phyloP scores from a whole-genome alignment of 1,139 yeast species.

The Zygoascus meyerae region DNA sequence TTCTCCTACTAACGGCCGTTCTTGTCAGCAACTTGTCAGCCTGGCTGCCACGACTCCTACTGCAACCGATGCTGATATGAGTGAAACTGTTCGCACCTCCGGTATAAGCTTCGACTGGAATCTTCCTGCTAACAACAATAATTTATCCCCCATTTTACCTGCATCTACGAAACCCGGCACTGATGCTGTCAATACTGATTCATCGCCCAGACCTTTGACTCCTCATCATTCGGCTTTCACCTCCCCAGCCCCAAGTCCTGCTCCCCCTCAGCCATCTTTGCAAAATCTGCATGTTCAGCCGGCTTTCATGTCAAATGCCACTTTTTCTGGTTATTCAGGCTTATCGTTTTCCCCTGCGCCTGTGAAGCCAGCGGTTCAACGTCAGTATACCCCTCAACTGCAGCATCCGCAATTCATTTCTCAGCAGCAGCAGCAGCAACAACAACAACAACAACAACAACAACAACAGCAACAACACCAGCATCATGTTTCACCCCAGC shows the following conservation, averaged over 20 bases:
- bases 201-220: constrained; percentile 2
- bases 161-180: neutral
- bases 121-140: neutral
- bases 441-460: constrained; percentile 5
- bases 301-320: neutral
- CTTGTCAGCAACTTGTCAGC: neutral
- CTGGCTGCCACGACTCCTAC: constrained; percentile 1
- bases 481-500: neutral
- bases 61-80: constrained; percentile 6
- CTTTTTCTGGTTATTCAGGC: neutral
- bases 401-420: neutral
- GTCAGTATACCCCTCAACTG: neutral
- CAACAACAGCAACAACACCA: constrained; percentile 2
- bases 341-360: neutral
- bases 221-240: constrained; percentile 2
- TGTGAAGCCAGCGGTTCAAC: neutral
- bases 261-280: neutral
- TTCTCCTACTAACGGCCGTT: neutral
- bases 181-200: neutral
- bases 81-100: neutral
- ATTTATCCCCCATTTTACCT: too few relatives aligned
- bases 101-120: constrained; percentile 2
- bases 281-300: neutral
- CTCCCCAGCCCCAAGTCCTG: neutral
- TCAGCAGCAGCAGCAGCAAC: constrained; percentile 6